These are phyloP conservation scores for Gynochthodes officinalis DNA, from an alignment of 257 asterid genomes.

Conservation along the genomic window DNA sequence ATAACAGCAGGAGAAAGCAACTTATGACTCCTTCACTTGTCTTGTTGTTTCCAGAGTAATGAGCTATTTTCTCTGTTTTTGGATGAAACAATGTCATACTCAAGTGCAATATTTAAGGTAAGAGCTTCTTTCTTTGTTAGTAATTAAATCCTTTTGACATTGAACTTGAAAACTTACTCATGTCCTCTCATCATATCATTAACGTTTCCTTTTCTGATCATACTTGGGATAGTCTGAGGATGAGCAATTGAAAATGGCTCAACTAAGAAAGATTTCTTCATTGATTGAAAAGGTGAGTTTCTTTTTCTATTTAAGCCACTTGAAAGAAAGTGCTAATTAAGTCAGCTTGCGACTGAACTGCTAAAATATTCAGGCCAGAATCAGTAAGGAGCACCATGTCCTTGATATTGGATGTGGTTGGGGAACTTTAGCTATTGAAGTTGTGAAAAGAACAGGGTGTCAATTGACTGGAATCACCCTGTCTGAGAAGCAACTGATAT, in stretches of 20 bases:
- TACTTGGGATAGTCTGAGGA: slow-evolving; percentile 40
- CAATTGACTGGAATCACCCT: slow-evolving; percentile 87
- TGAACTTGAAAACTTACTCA: neutral
- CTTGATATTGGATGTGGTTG: slow-evolving; percentile 94
- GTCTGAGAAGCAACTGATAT: slow-evolving; percentile 67
- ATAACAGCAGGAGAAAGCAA: neutral
- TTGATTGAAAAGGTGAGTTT: slow-evolving; percentile 65
- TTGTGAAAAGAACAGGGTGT: slow-evolving; percentile 75
- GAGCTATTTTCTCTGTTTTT: slow-evolving; percentile 54
- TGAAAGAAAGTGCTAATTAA: too few relatives aligned
- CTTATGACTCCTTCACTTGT: slow-evolving; percentile 1
- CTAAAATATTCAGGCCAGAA: slow-evolving; percentile 47
- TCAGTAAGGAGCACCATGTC: slow-evolving; percentile 60
- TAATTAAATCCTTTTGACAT: neutral
- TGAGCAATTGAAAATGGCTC: slow-evolving; percentile 76
- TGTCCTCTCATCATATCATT: neutral
- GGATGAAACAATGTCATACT: slow-evolving; percentile 88
- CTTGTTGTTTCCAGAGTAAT: slow-evolving; percentile 58
- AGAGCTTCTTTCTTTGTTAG: slow-evolving; percentile 4
- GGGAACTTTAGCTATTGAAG: slow-evolving; percentile 91
- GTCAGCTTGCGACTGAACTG: neutral
- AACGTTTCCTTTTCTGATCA: neutral
- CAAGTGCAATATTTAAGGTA: slow-evolving; percentile 81
- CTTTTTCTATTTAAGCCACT: neutral
- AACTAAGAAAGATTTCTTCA: slow-evolving; percentile 65